Conservation (phyloP, 2,329 filamentous ascomycete species). For the Aspergillus arachidicola region DNA sequence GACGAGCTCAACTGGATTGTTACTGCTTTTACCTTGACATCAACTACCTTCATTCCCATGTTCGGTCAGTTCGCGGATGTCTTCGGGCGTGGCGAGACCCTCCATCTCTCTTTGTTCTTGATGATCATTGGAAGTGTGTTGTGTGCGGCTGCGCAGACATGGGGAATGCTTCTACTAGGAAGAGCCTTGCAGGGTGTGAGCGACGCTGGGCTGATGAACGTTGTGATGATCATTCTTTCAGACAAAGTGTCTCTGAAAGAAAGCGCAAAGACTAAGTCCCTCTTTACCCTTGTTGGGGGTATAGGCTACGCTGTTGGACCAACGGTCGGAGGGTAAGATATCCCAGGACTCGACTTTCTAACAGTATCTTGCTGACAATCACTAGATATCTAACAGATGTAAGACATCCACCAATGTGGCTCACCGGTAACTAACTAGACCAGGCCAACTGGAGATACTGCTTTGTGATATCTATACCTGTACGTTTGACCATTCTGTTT, state of each 20-base stretch:
- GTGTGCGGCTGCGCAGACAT: conserved; percentile 60
- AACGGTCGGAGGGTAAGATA: conserved; percentile 56
- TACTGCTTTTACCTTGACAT: conserved; percentile 68
- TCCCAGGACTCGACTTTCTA: neutral
- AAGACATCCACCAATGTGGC: conserved; percentile 5
- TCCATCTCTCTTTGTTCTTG: conserved; percentile 60
- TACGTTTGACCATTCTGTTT: conserved; percentile 40
- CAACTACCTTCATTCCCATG: conserved; percentile 67
- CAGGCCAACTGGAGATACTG: conserved; percentile 66
- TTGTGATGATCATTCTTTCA: conserved; percentile 64
- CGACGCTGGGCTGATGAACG: conserved; percentile 63
- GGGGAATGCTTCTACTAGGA: conserved; percentile 63
- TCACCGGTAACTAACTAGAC: conserved; percentile 41
- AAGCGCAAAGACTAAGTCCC: conserved; percentile 63
- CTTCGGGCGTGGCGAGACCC: conserved; percentile 62
- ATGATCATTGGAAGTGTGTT: conserved; percentile 64
- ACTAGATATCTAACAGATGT: conserved; percentile 37
- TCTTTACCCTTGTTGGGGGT: conserved; percentile 63
- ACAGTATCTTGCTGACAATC: neutral
- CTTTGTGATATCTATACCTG: conserved; percentile 65
- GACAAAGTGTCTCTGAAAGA: conserved; percentile 65
- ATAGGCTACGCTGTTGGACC: conserved; percentile 64
- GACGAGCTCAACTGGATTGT: conserved; percentile 70
- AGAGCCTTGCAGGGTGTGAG: conserved; percentile 65
- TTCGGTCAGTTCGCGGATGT: conserved; percentile 68